Base-by-base conservation (phyloP, 345 rosid genomes). In the Moringa oleifera region DNA sequence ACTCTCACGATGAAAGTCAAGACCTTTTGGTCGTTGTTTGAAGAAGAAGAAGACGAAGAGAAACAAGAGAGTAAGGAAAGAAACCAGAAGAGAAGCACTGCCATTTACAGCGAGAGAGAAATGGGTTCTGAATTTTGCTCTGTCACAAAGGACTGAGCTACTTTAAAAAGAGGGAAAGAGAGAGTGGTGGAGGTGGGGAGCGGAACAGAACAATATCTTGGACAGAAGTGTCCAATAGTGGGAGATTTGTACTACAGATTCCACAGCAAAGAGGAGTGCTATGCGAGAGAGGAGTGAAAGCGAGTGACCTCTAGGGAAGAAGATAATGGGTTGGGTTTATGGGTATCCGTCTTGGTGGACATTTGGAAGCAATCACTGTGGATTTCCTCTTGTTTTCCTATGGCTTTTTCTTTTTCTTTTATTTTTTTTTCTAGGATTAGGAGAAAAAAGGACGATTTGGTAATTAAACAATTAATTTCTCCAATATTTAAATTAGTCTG, bases 1-100 rank as follows among this genome's bases (percentile, higher is more conserved):
- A 87, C 80, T 61, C 71, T 75, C 53, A 87, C 68, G 9, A 87
- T 82, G 82, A 73, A 82, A 61, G 94, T 84, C 37, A 69, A 57
- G 18, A 59, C 0, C 72, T 68, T 79, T 41, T 56, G 55, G 50
- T 62, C 69, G 0, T 50, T 50, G 0, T 24, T 33, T 18, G 80
- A 79, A 52, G 78, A 72, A 0, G 75, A 62, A 31, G 81, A 74
- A 50, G 79, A 41, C 12, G 47, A 15, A 15, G 47, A 41, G 12
- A 15, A 41, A 25, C 63, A 19, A 2, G 75, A 68, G 10, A 69
- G 25, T 0, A 62, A 22, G 0, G 66, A 61, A 58, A 75, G 53
- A 55, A 79, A 55, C 63, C 46, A 25, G 57, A 61, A 60, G 36
- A 55, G 16, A 24, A 72, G 68, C 55, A 61, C 41, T 55, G 64